Evolutionary conservation across 192 early-diverging fungal species (phyloP).

Genomic region (Coemansia javaensis): DNA sequence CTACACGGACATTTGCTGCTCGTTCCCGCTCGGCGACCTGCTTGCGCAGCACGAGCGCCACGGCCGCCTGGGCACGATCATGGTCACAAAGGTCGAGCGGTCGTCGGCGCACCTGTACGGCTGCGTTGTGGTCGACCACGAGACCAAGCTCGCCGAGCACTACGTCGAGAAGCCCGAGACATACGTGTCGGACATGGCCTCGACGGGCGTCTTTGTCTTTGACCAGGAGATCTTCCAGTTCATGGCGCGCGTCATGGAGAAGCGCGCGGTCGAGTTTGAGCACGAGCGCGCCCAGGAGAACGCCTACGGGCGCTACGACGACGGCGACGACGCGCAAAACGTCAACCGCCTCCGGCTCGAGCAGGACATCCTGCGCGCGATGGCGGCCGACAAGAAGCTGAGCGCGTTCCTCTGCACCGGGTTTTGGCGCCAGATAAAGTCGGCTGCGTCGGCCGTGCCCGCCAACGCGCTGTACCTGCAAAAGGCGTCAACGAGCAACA

Average conservation of each 20-base stretch:
- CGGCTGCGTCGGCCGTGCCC: constrained; percentile 86
- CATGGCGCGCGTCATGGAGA: constrained; percentile 73
- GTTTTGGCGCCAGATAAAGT: constrained; percentile 98
- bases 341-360: constrained; percentile 77
- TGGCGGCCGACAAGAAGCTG: constrained; percentile 79
- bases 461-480: constrained; percentile 93
- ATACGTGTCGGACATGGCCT: constrained; percentile 90
- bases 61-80: constrained; percentile 79
- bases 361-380: constrained; percentile 83
- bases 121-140: constrained; percentile 83
- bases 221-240: constrained; percentile 80
- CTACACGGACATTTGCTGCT: constrained; percentile 94
- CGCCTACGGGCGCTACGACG: constrained; percentile 44
- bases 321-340: constrained; percentile 44
- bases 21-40: constrained; percentile 87
- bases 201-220: constrained; percentile 94
- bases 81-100: constrained; percentile 83
- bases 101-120: constrained; percentile 83
- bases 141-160: constrained; percentile 88
- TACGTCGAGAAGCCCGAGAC: constrained; percentile 99
- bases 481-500: constrained; percentile 63
- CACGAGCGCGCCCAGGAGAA: constrained; percentile 54
- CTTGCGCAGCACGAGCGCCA: constrained; percentile 77
- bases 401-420: constrained; percentile 80
- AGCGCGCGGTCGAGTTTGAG: constrained; percentile 52